Conservation (phyloP, 2,329 filamentous ascomycete species). For the Trichoderma semiorbis region DNA sequence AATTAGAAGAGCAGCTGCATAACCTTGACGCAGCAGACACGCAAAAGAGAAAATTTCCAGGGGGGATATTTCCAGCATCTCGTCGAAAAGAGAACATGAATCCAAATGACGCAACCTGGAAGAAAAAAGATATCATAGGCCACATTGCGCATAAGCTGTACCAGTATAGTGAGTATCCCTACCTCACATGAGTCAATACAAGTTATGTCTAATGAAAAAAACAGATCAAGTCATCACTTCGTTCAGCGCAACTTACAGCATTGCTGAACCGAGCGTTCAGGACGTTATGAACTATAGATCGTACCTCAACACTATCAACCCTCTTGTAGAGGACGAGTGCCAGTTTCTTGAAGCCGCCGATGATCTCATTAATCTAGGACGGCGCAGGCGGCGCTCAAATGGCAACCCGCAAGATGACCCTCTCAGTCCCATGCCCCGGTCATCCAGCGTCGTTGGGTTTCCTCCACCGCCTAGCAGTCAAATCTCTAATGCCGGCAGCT, state of each 20-base stretch:
- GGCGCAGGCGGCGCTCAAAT: constrained; percentile 11
- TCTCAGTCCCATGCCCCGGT: constrained; percentile 25
- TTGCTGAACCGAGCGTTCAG: constrained; percentile 45
- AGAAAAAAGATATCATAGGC: constrained; percentile 57
- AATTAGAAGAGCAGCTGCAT: constrained; percentile 75
- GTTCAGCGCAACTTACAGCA: constrained; percentile 50
- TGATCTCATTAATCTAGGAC: constrained; percentile 49
- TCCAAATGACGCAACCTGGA: constrained; percentile 56
- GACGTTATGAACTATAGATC: constrained; percentile 48
- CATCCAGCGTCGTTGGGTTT: constrained; percentile 12
- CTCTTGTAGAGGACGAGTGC: constrained; percentile 57
- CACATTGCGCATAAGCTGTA: constrained; percentile 63
- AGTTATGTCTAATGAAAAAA: background rate
- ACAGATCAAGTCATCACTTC: constrained; percentile 58
- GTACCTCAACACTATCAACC: constrained; percentile 53
- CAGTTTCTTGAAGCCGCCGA: constrained; percentile 54
- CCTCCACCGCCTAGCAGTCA: constrained; percentile 16
- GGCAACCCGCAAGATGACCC: constrained; percentile 22
- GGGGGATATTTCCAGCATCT: constrained; percentile 54
- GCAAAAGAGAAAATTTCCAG: constrained; percentile 40
- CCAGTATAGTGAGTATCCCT: constrained; percentile 60
- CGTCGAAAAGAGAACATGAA: constrained; percentile 53
- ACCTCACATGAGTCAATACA: background rate
- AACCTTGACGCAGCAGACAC: constrained; percentile 61
- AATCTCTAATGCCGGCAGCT: constrained; percentile 13